Evolutionary conservation across 73 alveolate genomes (phyloP), one percentile per base, ranked within the genome.

Genomic region (Paramecium biaurelia): DNA sequence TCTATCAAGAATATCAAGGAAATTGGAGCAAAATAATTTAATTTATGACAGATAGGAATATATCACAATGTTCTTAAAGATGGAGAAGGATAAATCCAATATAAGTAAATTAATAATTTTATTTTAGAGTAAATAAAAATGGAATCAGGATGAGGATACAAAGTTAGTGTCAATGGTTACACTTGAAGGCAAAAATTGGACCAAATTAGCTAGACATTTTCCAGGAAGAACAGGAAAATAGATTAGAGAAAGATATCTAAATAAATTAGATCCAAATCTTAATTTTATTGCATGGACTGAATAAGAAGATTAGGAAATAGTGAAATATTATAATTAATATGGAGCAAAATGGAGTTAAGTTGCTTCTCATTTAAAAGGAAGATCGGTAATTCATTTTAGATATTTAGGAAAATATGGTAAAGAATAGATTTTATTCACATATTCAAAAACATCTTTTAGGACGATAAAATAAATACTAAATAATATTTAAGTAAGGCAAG

Each of bases 1-100:
- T 35, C 14, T 38, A 74, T 74, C 18, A 28, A 74, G 57, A 35
- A 38, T 11, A 32, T 74, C 3, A 74, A 74, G 87, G 87, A 15
- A 86, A 86, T 15, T 86, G 93, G 93, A 38, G 47, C 28, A 76
- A 86, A 57, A 86, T 86, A 2, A 85, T 76, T 2, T 57, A 70
- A 32, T 32, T 23, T 63, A 86, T 86, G 58, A 82, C 93, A 63
- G 93, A 85, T 14, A 34, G 93, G 18, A 86, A 86, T 41, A 76
- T 76, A 3, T 41, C 79, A 14, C 35, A 86, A 68, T 86, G 93
- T 76, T 86, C 93, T 15, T 58, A 86, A 57, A 72, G 93, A 41
- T 86, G 93, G 93, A 72, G 93, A 42, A 72, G 93, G 20, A 86
- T 86, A 35, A 41, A 63, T 26, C 93, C 93, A 32, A 86, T 76